phyloP scores from a whole-genome alignment of 768 basidiomycete genomes.

The Phanerodontia chrysosporium region DNA sequence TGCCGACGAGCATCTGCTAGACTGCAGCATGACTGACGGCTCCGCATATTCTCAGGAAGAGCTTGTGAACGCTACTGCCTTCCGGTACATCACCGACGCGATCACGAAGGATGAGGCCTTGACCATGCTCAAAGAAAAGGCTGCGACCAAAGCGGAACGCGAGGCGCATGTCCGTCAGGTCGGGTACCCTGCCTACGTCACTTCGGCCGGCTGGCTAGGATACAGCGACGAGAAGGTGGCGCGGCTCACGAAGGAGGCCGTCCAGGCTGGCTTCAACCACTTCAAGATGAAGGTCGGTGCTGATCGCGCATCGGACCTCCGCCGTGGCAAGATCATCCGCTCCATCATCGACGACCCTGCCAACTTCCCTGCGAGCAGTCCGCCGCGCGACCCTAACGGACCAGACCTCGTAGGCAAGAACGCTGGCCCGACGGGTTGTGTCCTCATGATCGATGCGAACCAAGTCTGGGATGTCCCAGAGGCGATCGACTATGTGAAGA shows the following conservation, averaged over 20 bases:
- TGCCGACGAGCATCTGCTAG: background rate
- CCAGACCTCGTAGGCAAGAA: slow-evolving; percentile 80
- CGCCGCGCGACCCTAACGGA: slow-evolving; percentile 56
- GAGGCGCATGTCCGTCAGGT: slow-evolving; percentile 69
- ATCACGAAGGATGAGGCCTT: slow-evolving; percentile 91
- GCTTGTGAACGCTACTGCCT: slow-evolving; percentile 70
- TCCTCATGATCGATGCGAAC: slow-evolving; percentile 97
- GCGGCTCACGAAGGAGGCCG: slow-evolving; percentile 79
- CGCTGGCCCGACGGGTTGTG: slow-evolving; percentile 89
- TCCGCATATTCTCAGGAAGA: slow-evolving; percentile 51
- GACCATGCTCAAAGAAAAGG: slow-evolving; percentile 72
- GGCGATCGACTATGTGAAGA: slow-evolving; percentile 87
- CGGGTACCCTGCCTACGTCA: slow-evolving; percentile 92
- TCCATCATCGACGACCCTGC: slow-evolving; percentile 93
- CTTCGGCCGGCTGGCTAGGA: slow-evolving; percentile 90
- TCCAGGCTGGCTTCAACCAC: slow-evolving; percentile 89
- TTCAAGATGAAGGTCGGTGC: slow-evolving; percentile 99
- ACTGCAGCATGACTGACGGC: background rate
- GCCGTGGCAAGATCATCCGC: slow-evolving; percentile 84
- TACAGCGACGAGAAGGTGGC: slow-evolving; percentile 92
- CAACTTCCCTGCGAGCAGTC: slow-evolving; percentile 59
- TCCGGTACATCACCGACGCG: slow-evolving; percentile 90
- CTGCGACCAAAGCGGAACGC: slow-evolving; percentile 70
- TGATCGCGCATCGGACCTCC: slow-evolving; percentile 73
- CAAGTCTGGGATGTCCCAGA: slow-evolving; percentile 94